Conservation (phyloP, 148 eudicot species). For the Spergularia marina region DNA sequence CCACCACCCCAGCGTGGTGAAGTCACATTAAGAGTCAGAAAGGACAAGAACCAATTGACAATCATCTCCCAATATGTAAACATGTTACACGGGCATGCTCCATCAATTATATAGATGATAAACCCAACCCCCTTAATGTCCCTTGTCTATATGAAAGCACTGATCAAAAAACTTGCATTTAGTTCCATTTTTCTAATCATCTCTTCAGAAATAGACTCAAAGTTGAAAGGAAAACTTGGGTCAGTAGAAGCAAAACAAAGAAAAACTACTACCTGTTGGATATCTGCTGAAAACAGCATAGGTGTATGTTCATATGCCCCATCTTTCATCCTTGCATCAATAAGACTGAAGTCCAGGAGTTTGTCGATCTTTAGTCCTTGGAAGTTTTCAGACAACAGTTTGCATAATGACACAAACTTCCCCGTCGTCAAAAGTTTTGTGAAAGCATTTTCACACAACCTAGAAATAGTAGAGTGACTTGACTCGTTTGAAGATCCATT, state of each 20-base stretch:
- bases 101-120: neutral
- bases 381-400: slow-evolving; percentile 58
- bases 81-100: neutral
- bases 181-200: neutral
- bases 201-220: neutral
- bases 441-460: slow-evolving; percentile 49
- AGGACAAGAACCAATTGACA: neutral
- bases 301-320: slow-evolving; percentile 71
- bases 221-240: neutral
- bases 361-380: slow-evolving; percentile 56
- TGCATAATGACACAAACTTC: slow-evolving; percentile 61
- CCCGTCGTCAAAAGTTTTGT: slow-evolving; percentile 55
- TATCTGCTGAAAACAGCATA: slow-evolving; percentile 58
- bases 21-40: too few relatives aligned
- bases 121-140: neutral
- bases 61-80: neutral
- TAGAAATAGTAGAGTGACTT: slow-evolving; percentile 36
- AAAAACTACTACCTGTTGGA: slow-evolving; percentile 58
- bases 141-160: neutral
- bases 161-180: neutral
- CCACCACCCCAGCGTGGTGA: too few relatives aligned
- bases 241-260: neutral
- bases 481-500: slow-evolving; percentile 44
- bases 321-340: slow-evolving; percentile 62
- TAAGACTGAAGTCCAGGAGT: slow-evolving; percentile 45